Evolutionary conservation across 306 rosid species (phyloP), one percentile per base, ranked within the genome.

Genomic region (Benincasa hispida): DNA sequence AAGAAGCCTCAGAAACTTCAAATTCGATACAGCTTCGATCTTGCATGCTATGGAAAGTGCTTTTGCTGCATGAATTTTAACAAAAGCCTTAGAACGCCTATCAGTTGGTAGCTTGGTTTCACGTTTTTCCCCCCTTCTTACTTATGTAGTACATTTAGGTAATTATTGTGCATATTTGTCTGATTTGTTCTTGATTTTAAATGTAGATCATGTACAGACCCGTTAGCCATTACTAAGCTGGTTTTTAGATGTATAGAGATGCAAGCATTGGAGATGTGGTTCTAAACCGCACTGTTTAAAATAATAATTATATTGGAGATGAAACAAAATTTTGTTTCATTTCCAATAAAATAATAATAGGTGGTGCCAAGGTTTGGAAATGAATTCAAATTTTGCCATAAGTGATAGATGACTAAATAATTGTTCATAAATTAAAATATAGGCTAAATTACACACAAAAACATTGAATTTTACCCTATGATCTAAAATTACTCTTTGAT

Each of bases 1-100:
- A 73, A 85, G 48, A 83, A 89, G 94, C 86, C 87, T 87, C 80
- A 87, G 92, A 88, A 89, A 76, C 88, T 92, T 90, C 90, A 89
- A 79, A 88, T 90, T 89, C 59, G 93, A 85, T 17, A 77, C 85
- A 68, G 83, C 84, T 63, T 57, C 93, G 25, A 83, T 94, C 72
- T 82, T 89, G 32, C 94, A 81, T 69, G 93, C 96, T 37, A 87
- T 94, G 93, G 94, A 90, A 65, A 69, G 88, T 80, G 89, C 84
- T 65, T 92, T 89, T 81, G 76, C 85, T 84, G 70, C 86, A 53
- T 87, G 75, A 68, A 24, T 41, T 8, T 61, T 41, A 30, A 30
- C 21, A 28, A 15, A 28, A 89, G 87, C 72, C 53, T 70, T 70
- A n/a, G 8, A 60, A 24, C n/a, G 61, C 72, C 67, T 73, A 47